Evolutionary conservation across 2,329 filamentous ascomycete species (phyloP).

Genomic region (Penicillium sp.): DNA sequence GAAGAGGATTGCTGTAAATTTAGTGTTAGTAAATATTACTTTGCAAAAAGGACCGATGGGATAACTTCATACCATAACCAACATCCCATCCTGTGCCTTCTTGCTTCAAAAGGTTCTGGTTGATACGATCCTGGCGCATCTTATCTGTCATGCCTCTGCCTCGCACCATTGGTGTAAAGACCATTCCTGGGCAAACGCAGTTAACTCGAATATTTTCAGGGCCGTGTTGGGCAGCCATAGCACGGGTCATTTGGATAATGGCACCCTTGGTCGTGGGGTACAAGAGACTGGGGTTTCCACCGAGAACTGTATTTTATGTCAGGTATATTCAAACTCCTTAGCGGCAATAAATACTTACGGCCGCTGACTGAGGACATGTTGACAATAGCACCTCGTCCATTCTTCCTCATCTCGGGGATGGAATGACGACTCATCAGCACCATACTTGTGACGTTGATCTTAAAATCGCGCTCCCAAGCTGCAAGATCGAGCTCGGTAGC

Average conservation of each 20-base stretch:
- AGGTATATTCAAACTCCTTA: neutral
- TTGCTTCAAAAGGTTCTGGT: conserved; percentile 30
- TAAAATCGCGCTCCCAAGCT: conserved; percentile 36
- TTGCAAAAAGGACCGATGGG: neutral
- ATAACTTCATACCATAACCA: conserved; percentile 6
- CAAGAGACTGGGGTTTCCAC: conserved; percentile 33
- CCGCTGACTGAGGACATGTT: conserved; percentile 44
- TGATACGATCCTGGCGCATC: conserved; percentile 28
- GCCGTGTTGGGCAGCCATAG: conserved; percentile 58
- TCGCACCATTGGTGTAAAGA: conserved; percentile 7
- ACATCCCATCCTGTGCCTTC: conserved; percentile 9
- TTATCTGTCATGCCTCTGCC: conserved; percentile 32
- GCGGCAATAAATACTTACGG: neutral
- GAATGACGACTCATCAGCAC: conserved; percentile 37
- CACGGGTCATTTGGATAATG: conserved; percentile 56
- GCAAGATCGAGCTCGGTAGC: conserved; percentile 33
- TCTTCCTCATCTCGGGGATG: conserved; percentile 41
- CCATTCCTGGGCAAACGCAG: conserved; percentile 32
- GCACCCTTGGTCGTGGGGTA: conserved; percentile 41
- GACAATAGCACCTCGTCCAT: conserved; percentile 39
- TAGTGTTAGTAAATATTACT: neutral
- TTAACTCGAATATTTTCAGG: conserved; percentile 54
- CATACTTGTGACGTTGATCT: conserved; percentile 44
- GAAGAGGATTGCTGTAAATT: conserved; percentile 12
- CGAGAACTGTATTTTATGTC: conserved; percentile 15